Base-by-base conservation (phyloP, 257 asterid species). In the Orobanche coerulescens region DNA sequence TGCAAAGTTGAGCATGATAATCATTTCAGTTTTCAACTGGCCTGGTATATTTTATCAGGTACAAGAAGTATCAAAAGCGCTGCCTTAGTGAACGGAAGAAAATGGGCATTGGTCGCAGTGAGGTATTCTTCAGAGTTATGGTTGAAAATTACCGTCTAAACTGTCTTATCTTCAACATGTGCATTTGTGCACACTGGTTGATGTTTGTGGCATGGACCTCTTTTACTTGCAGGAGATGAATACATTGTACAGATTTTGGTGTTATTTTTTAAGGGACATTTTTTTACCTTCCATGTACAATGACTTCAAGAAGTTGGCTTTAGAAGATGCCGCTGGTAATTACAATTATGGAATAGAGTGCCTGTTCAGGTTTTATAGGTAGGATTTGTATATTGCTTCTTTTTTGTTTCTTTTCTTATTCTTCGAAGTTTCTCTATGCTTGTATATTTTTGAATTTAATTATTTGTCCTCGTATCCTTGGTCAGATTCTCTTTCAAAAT, bases 291-390 rank as follows among this genome's bases (percentile, higher is more conserved):
- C 97, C 56, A 92, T 92, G 95, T 92, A 92, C 62, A 62, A 82
- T n/a, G 95, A 92, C 52, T 92, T 92, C 78, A 78, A 66, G 58
- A 88, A 75, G 68, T 61, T 84, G 75, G 95, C 97, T 61, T 76
- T 78, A 14, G 98, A 92, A 73, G 98, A 92, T 86, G 95, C 97
- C 39, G 83, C 87, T 67, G 84, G 81, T 71, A 71, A 82, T 79
- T 86, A 86, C 73, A 70, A 81, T 75, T 88, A 92, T 73, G 98
- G 98, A 48, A 66, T 75, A 65, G 87, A 92, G 74, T 92, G 98
- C 77, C 71, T 92, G n/a, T 88, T 92, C 75, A 79, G 97, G 81
- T 92, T 88, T 70, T 92, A 82, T 69, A 86, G 98, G 98, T 92
- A 82, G 2, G 33, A n/a, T 53, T n/a, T n/a, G n/a, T n/a, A n/a